phyloP scores from a whole-genome alignment of 306 rosid species.

The Dryas drummondii region DNA sequence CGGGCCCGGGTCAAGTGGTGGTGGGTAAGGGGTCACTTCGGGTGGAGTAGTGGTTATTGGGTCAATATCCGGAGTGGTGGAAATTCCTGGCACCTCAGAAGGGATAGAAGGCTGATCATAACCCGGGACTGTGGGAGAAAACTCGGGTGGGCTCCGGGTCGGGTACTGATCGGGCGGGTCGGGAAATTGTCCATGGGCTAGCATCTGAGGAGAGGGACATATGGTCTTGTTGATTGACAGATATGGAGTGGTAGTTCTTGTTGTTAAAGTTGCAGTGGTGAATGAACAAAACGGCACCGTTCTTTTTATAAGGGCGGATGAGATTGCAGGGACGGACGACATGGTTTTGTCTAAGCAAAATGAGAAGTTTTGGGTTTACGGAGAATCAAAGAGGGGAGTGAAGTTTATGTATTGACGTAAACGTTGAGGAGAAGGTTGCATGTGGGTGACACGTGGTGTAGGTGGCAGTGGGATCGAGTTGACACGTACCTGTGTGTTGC shows the following conservation, averaged over 20 bases:
- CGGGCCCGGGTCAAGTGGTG: constrained; percentile 19
- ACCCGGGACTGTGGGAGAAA: constrained; percentile 13
- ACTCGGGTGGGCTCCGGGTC: not conserved
- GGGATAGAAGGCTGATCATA: constrained; percentile 30
- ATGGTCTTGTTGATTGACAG: not conserved
- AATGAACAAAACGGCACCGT: constrained; percentile 28
- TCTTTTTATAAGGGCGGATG: constrained; percentile 41
- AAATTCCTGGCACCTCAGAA: constrained; percentile 25
- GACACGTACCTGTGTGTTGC: no score
- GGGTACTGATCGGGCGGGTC: constrained; percentile 36
- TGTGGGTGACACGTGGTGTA: no score
- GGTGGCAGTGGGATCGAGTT: no score
- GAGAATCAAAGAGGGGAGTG: no score
- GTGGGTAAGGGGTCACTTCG: constrained; percentile 38
- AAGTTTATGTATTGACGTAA: not conserved
- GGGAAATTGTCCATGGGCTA: not conserved
- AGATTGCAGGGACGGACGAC: constrained; percentile 40
- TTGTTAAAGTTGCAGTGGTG: not conserved
- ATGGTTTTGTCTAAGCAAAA: not conserved
- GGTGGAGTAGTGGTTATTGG: constrained; percentile 22
- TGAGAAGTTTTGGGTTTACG: no score
- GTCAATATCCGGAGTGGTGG: constrained; percentile 35
- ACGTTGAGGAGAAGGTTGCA: no score
- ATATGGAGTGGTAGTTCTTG: not conserved
- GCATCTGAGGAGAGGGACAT: not conserved